These are phyloP conservation scores for Paecilomyces formosus DNA, from an alignment of 2,329 filamentous ascomycete genomes.

Conservation along the genomic window DNA sequence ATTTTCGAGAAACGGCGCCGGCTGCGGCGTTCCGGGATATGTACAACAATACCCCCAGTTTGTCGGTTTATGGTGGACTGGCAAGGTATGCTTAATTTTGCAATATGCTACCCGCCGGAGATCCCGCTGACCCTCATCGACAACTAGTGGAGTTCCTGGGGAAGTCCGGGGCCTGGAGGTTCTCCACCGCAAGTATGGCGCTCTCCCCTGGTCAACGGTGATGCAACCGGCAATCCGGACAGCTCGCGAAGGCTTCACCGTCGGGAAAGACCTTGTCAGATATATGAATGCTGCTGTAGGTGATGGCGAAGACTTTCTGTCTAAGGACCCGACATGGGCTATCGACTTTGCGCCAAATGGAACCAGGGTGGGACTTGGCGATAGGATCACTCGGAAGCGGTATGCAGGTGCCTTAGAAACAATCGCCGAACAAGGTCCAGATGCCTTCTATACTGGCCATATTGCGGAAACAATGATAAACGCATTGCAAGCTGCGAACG, in stretches of 20 bases:
- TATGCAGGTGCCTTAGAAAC: constrained; percentile 73
- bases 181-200: constrained; percentile 57
- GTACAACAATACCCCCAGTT: constrained; percentile 64
- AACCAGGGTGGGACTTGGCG: constrained; percentile 61
- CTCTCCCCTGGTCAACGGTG: constrained; percentile 62
- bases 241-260: constrained; percentile 64
- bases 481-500: constrained; percentile 60
- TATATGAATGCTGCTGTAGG: constrained; percentile 58
- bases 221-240: constrained; percentile 66
- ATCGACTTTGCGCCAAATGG: constrained; percentile 84
- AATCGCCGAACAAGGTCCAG: constrained; percentile 65
- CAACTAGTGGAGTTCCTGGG: constrained; percentile 46
- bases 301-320: constrained; percentile 56
- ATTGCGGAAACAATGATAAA: constrained; percentile 68
- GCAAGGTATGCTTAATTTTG: constrained; percentile 41
- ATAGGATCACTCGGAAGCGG: constrained; percentile 70
- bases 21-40: constrained; percentile 75
- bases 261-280: constrained; percentile 64
- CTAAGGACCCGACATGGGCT: constrained; percentile 71
- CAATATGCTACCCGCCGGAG: background rate
- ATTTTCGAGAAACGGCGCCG: constrained; percentile 85
- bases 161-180: constrained; percentile 69
- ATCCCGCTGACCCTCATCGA: background rate
- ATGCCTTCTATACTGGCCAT: constrained; percentile 66
- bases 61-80: constrained; percentile 65